Evolutionary conservation across 805 yeast genomes (phyloP), one percentile per base, ranked within the genome.

Genomic region (Wickerhamomyces rabaulensis): DNA sequence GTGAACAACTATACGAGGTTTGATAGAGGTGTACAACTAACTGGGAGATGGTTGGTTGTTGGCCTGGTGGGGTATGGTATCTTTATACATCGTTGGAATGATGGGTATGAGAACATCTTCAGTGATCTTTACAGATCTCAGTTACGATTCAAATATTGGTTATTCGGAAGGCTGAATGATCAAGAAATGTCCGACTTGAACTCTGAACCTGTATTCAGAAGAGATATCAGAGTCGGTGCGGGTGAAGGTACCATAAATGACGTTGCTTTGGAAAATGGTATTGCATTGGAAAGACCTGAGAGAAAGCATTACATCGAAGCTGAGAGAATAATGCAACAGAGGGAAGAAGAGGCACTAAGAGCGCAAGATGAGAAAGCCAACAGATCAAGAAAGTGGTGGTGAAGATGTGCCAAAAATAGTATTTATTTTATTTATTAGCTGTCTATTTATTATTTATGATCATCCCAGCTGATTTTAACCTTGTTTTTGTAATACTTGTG

Each of bases 31-130:
- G 77, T 85, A 7, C 69, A 76, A 46, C 64, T 77, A 62, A 74
- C 83, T 21, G 82, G 84, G 0, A 71, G 74, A 36, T 57, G 76
- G 9, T 55, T 79, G 27, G 75, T 79, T 8, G 67, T 71, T 27
- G 71, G 76, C 0, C 63, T 84, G 8, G 64, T 78, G 22, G 60
- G 77, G 1, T 84, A 82, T 56, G 80, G 81, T 20, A 75, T 84
- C 2, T 88, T 88, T 61, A 82, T 87, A 66, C 78, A 82, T 62
- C 70, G 89, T 44, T 87, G 96, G 96, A 87, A 88, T 58, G 94
- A 87, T 48, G 90, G 90, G 3, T 76, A 78, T 52, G 92, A 87
- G 47, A 82, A 87, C 57, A 80, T 84, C 8, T 80, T 87, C 65
- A 75, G 88, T 12, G 79, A 76, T 37, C 79, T 85, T 42, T 80